These are phyloP conservation scores for Backusella liffmaniae DNA, from an alignment of 192 early-diverging fungal species.

Conservation along the genomic window DNA sequence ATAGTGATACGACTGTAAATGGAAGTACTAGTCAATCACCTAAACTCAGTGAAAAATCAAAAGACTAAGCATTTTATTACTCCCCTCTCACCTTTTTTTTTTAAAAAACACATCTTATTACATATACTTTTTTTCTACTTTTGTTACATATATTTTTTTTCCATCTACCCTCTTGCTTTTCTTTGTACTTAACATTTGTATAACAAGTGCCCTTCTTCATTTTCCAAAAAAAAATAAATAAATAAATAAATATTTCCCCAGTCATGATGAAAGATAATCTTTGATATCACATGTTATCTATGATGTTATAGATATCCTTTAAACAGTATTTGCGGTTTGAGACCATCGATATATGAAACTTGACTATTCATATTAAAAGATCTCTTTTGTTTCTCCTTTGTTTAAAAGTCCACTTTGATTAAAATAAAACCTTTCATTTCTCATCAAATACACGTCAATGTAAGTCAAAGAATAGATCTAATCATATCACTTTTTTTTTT, in stretches of 20 bases:
- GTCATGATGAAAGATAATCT: background rate
- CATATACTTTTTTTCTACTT: background rate
- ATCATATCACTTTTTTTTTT: background rate
- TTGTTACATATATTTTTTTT: constrained; percentile 2
- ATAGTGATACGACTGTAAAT: background rate
- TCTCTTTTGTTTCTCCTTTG: background rate
- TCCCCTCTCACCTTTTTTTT: background rate
- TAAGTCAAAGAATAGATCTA: background rate
- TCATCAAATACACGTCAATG: background rate
- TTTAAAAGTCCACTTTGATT: background rate
- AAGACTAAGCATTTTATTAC: background rate
- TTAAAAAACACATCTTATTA: background rate
- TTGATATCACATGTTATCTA: background rate
- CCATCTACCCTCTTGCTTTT: background rate
- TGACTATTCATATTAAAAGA: background rate
- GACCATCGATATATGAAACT: background rate
- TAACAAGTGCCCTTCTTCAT: background rate
- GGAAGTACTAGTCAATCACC: background rate
- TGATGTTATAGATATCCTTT: background rate
- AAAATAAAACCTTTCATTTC: background rate
- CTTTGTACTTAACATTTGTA: background rate
- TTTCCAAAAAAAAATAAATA: background rate
- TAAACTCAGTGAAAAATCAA: constrained; percentile 2
- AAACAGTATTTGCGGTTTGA: background rate
- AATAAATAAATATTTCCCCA: background rate